These are phyloP conservation scores for Annulohypoxylon nitens DNA, from an alignment of 495 filamentous ascomycete genomes.

Conservation along the genomic window DNA sequence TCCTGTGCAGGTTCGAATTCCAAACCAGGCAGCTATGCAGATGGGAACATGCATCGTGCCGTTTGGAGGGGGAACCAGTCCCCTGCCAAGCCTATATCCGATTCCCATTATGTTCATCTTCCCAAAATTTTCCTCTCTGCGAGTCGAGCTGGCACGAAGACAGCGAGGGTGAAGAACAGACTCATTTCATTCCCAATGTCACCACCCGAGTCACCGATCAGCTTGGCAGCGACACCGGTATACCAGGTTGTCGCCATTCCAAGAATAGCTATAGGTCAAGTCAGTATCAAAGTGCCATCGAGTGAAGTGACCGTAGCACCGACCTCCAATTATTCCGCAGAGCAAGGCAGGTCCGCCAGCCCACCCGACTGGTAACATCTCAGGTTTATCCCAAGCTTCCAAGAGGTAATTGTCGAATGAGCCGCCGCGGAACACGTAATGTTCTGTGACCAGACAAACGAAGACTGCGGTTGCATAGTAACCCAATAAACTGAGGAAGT, in stretches of 20 bases:
- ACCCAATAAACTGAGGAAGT: slow-evolving; percentile 70
- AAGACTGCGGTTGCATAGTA: slow-evolving; percentile 72
- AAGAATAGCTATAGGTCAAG: slow-evolving; percentile 48
- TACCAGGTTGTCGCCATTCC: slow-evolving; percentile 68
- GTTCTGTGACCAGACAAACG: slow-evolving; percentile 70
- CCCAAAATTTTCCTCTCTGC: slow-evolving; percentile 34
- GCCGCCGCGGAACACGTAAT: slow-evolving; percentile 68
- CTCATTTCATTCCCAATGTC: slow-evolving; percentile 70
- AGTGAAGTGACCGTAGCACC: slow-evolving; percentile 8
- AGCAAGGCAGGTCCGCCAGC: slow-evolving; percentile 62
- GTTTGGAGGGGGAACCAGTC: slow-evolving; percentile 9
- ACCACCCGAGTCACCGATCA: slow-evolving; percentile 64
- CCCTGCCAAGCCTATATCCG: slow-evolving; percentile 30
- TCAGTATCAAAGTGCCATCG: slow-evolving; percentile 20
- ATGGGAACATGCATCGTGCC: slow-evolving; percentile 23
- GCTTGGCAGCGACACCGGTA: slow-evolving; percentile 62
- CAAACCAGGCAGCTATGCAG: slow-evolving; percentile 22
- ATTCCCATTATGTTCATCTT: slow-evolving; percentile 21
- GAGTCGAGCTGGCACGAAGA: slow-evolving; percentile 52
- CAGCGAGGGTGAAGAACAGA: slow-evolving; percentile 60
- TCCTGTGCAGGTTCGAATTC: slow-evolving; percentile 25
- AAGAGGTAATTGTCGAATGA: slow-evolving; percentile 61
- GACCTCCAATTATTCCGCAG: slow-evolving; percentile 59
- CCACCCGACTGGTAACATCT: slow-evolving; percentile 61
- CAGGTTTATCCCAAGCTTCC: slow-evolving; percentile 64